Base-by-base conservation (phyloP, 352 stramenopile genomes). In the Blastocystis sp. region DNA sequence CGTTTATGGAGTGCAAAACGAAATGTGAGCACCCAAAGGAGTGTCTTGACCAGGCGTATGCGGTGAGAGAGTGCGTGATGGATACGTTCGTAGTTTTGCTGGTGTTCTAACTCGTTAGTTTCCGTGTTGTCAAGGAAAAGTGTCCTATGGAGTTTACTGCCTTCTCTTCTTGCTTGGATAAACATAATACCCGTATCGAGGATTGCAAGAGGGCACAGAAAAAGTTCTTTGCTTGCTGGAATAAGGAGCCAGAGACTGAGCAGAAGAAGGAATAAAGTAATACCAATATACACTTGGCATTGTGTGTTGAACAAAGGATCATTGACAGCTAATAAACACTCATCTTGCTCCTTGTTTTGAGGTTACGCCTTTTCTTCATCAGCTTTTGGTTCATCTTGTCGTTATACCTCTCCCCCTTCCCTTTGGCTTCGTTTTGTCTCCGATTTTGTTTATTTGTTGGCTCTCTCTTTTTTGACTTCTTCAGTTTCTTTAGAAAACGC, bases 1-100 rank as follows among this genome's bases (percentile, higher is more conserved):
- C 76, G 7, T 88, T 88, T 41, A 88, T 88, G 76, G 76, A 88
- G 43, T 88, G 76, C 64, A 88, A 88, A 55, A 78, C 59, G 50
- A 62, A 88, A 20, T 76, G 64, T 43, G 76, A 88, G 43, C 76
- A 88, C 69, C 76, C 76, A 9, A 88, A 76, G 43, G 76, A 76
- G 45, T 88, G 76, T 62, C 64, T 88, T 16, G 39, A 26, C 5
- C 76, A 88, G 26, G 76, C 76, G 13, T 59, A 88, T n/a, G 24
- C 4, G 6, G 76, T 88, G 20, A 39, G 76, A 37, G 76, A 88
- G 4, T 88, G 76, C n/a, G 76, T 88, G n/a, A 41, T 88, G 59
- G 59, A 73, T 88, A 88, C 76, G 76, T 88, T 55, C 13, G 45
- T 54, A 34, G 8, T 16, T 54, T 39, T 20, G 3, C 30, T 30